phyloP scores from a whole-genome alignment of 2,329 filamentous ascomycete genomes.

The Botrytis elliptica region DNA sequence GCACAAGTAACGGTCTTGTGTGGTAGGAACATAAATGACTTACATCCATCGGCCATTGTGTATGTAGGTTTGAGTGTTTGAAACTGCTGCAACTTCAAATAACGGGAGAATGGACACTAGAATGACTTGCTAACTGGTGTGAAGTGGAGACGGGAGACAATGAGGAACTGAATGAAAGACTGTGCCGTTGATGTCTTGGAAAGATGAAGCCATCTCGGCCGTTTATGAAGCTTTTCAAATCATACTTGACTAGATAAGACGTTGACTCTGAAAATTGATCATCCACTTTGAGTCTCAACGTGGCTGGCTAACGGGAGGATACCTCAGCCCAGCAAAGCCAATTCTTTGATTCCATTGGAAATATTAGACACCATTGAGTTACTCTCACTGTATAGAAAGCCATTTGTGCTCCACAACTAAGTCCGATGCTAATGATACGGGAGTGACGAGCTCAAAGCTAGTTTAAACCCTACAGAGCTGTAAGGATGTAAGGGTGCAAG shows the following conservation, averaged over 20 bases:
- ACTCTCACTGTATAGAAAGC: slow-evolving; percentile 24
- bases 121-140: slow-evolving; percentile 4
- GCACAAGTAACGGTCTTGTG: slow-evolving; percentile 11
- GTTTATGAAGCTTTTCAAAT: slow-evolving; percentile 33
- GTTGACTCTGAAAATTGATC: slow-evolving; percentile 16
- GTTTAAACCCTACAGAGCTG: slow-evolving; percentile 36
- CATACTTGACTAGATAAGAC: slow-evolving; percentile 20
- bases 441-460: slow-evolving; percentile 34
- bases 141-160: slow-evolving; percentile 15
- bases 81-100: slow-evolving; percentile 15
- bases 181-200: slow-evolving; percentile 26
- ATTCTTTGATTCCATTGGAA: slow-evolving; percentile 21
- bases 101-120: slow-evolving; percentile 15
- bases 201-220: slow-evolving; percentile 26
- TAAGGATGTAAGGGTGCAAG: slow-evolving; percentile 23
- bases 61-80: slow-evolving; percentile 19
- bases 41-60: slow-evolving; percentile 39
- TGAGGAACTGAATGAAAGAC: slow-evolving; percentile 25
- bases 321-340: slow-evolving; percentile 29
- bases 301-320: slow-evolving; percentile 34
- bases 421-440: slow-evolving; percentile 30
- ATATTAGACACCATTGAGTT: slow-evolving; percentile 17
- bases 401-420: slow-evolving; percentile 26
- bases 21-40: slow-evolving; percentile 28
- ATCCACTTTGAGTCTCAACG: slow-evolving; percentile 23